phyloP scores from a whole-genome alignment of 202 grass and related monocot genomes.

The Schoenoplectus triqueter region DNA sequence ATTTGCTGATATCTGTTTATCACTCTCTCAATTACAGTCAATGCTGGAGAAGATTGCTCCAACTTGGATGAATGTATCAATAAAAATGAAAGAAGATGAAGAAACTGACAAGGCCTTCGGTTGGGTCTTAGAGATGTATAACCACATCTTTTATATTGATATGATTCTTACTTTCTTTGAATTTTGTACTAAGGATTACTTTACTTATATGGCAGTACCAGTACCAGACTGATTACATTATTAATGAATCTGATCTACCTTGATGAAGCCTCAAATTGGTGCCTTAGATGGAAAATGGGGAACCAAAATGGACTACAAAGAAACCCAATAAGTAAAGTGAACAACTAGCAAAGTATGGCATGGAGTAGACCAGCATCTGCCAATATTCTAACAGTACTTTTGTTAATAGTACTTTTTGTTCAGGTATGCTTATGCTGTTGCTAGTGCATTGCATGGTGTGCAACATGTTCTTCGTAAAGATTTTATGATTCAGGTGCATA shows the following conservation, averaged over 20 bases:
- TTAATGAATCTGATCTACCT: neutral
- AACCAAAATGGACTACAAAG: neutral
- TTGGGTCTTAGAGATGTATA: conserved; percentile 97
- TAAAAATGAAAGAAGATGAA: conserved; percentile 94
- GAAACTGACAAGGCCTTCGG: conserved; percentile 91
- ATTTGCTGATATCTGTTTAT: neutral
- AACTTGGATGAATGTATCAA: conserved; percentile 96
- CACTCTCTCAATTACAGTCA: conserved; percentile 46
- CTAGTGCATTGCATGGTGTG: conserved; percentile 94
- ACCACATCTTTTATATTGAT: neutral
- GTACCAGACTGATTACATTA: neutral
- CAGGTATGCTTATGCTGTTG: conserved; percentile 97
- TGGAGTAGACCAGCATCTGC: neutral
- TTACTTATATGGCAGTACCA: neutral
- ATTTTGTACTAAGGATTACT: conserved; percentile 5
- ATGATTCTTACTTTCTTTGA: conserved; percentile 4
- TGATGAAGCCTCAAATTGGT: neutral
- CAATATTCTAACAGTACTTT: neutral
- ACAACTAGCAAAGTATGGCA: conserved; percentile 23
- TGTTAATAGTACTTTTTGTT: conserved; percentile 31
- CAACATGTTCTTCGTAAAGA: conserved; percentile 94
- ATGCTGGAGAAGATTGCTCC: conserved; percentile 88
- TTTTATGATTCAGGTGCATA: conserved; percentile 94
- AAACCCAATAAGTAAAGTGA: neutral
- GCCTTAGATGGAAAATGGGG: neutral